phyloP scores from a whole-genome alignment of 164 flowering plant genomes.

The Vitis vinifera region ASM3070453v1 NC_081807.1:7408501-7409000 shows the following conservation, averaged over 20 bases:
- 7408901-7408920: not conserved
- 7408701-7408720: constrained; percentile 31
- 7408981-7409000: too few species aligned
- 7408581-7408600: constrained; percentile 42
- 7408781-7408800: constrained; percentile 33
- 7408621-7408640: constrained; percentile 29
- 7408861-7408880: not conserved
- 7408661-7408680: constrained; percentile 29
- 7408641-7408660: constrained; percentile 25
- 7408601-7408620: constrained; percentile 42
- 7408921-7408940: too few species aligned
- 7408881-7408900: not conserved
- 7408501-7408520: too few species aligned
- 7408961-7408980: too few species aligned
- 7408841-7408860: constrained; percentile 10
- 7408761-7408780: constrained; percentile 15
- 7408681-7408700: constrained; percentile 45
- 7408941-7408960: too few species aligned
- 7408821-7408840: constrained; percentile 8
- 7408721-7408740: not conserved
- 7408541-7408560: constrained; percentile 35
- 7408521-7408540: not conserved
- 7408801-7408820: constrained; percentile 13
- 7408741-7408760: constrained; percentile 17
- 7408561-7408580: constrained; percentile 44